Evolutionary conservation across 2,329 filamentous ascomycete genomes (phyloP).

Genomic region (Myriosclerotinia duriaeana): DNA sequence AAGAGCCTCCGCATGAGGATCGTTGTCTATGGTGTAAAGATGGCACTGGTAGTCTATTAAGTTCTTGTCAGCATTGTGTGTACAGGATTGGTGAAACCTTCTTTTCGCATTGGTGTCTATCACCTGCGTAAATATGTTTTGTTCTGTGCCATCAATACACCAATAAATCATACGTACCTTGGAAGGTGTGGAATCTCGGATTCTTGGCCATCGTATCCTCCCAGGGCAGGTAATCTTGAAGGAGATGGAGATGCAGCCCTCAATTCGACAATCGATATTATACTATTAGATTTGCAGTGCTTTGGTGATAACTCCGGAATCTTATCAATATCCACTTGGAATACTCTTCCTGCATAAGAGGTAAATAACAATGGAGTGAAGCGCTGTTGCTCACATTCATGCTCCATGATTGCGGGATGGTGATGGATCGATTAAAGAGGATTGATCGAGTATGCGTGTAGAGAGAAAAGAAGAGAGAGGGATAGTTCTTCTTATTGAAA

Average conservation of each 20-base stretch:
- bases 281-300: conserved; percentile 8
- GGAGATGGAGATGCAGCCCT: conserved; percentile 5
- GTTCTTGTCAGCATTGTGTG: neutral
- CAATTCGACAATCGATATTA: conserved; percentile 10
- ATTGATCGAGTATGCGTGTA: neutral
- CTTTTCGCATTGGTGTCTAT: neutral
- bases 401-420: conserved; percentile 13
- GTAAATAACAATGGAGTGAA: conserved; percentile 24
- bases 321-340: conserved; percentile 24
- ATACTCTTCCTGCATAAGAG: conserved; percentile 23
- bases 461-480: neutral
- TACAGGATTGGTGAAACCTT: no score
- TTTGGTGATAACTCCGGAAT: conserved; percentile 13
- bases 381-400: conserved; percentile 14
- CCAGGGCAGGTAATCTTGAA: neutral
- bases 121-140: neutral
- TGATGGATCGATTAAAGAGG: neutral
- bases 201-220: conserved; percentile 7
- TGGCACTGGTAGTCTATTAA: neutral
- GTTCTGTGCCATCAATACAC: neutral
- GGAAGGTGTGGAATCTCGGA: neutral
- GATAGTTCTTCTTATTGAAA: neutral
- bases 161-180: neutral
- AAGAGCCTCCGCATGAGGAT: conserved; percentile 10
- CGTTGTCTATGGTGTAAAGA: neutral